Conservation (phyloP, 208 protist species). For the Trypanosoma cruzi region DNA sequence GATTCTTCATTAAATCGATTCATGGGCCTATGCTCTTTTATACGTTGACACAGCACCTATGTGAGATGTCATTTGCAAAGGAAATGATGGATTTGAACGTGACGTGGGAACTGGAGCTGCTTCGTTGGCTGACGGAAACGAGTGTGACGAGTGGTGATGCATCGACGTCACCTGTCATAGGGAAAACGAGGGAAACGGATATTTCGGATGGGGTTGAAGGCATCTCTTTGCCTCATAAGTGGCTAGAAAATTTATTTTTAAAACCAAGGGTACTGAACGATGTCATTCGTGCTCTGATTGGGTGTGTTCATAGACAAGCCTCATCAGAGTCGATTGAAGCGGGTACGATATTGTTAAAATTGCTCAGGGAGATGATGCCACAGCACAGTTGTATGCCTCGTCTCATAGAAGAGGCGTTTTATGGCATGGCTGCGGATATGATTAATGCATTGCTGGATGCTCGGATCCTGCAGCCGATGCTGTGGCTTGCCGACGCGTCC, state of each 20-base stretch:
- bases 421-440: constrained; percentile 9
- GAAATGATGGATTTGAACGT: not conserved
- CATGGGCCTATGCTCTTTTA: constrained; percentile 29
- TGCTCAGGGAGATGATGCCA: constrained; percentile 7
- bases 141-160: not conserved
- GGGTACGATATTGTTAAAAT: constrained; percentile 9
- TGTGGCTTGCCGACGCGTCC: constrained; percentile 26
- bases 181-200: not conserved
- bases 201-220: not conserved
- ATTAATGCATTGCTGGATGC: constrained; percentile 11
- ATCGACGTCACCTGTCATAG: not conserved
- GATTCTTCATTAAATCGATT: constrained; percentile 19
- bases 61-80: not conserved
- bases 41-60: constrained; percentile 29
- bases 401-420: constrained; percentile 15
- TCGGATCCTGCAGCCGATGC: not conserved
- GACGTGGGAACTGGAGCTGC: constrained; percentile 20
- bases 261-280: constrained; percentile 5
- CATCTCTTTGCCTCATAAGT: not conserved
- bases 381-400: not conserved
- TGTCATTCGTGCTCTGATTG: constrained; percentile 9
- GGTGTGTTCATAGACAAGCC: not conserved
- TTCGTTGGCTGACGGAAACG: constrained; percentile 21
- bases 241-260: constrained; percentile 4
- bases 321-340: not conserved